A percentile compares a stretch with the other conserved stretches of the same genome.
Conservation (phyloP, 306 rosid genomes). For the Gastrolobium bilobum region DNA sequence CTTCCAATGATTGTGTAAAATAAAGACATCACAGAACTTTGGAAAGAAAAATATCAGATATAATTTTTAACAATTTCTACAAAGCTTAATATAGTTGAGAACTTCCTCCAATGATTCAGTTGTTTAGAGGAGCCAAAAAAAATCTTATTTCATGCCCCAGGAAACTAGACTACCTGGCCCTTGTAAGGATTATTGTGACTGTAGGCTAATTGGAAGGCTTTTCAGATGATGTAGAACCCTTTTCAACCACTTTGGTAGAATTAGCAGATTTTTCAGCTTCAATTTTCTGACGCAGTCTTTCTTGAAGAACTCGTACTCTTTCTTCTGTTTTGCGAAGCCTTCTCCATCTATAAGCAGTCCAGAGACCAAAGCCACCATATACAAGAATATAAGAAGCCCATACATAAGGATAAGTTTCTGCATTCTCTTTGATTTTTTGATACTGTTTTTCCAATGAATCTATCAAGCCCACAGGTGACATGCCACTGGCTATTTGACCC, state of each 20-base stretch:
- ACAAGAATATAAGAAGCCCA: constrained; percentile 88
- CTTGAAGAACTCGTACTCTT: constrained; percentile 71
- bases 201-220: constrained; percentile 47
- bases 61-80: constrained; percentile 33
- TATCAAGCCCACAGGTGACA: constrained; percentile 50
- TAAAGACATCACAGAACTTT: constrained; percentile 11
- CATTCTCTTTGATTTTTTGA: constrained; percentile 69
- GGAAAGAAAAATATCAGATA: constrained; percentile 30
- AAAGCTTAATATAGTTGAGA: constrained; percentile 32
- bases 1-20: constrained; percentile 31
- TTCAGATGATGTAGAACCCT: constrained; percentile 59
- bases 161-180: constrained; percentile 43
- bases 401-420: constrained; percentile 82
- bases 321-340: constrained; percentile 84
- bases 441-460: constrained; percentile 63
- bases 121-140: constrained; percentile 1
- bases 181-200: constrained; percentile 5
- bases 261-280: constrained; percentile 67
- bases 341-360: constrained; percentile 82
- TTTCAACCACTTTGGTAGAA: constrained; percentile 56
- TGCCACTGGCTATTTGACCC: constrained; percentile 49
- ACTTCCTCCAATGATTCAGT: constrained; percentile 35
- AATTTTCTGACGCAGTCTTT: constrained; percentile 63
- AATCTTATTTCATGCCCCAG: constrained; percentile 19
- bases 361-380: constrained; percentile 78